Evolutionary conservation across 306 rosid species (phyloP).

Genomic region (Quercus suber): DNA sequence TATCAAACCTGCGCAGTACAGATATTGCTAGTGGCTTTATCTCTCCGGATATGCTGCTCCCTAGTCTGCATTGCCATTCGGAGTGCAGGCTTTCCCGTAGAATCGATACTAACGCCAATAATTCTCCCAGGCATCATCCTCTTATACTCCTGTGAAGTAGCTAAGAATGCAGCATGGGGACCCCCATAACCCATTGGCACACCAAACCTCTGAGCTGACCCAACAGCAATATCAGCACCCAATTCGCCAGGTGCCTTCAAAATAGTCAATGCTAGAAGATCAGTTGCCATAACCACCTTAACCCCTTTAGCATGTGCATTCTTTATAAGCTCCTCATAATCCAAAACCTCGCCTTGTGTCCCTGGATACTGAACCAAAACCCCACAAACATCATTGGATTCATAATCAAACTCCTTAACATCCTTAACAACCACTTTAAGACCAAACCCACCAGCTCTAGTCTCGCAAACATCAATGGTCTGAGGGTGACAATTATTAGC

Average conservation of each 20-base stretch:
- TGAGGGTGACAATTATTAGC: constrained; percentile 92
- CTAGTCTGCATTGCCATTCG: constrained; percentile 99
- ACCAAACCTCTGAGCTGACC: constrained; percentile 95
- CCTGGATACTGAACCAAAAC: constrained; percentile 99
- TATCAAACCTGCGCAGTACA: constrained; percentile 91
- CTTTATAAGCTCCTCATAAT: constrained; percentile 85
- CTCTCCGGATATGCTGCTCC: constrained; percentile 98
- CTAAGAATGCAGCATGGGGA: constrained; percentile 97
- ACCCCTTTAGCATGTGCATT: constrained; percentile 91
- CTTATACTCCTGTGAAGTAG: constrained; percentile 97
- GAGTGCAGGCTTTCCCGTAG: constrained; percentile 83
- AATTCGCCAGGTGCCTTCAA: constrained; percentile 96
- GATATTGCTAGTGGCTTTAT: constrained; percentile 98
- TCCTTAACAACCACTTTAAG: constrained; percentile 62
- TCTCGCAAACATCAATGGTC: constrained; percentile 78
- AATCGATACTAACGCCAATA: constrained; percentile 95
- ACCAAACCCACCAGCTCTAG: constrained; percentile 94
- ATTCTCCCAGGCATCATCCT: constrained; percentile 99
- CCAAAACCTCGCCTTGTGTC: constrained; percentile 95
- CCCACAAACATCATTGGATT: constrained; percentile 90
- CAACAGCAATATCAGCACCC: constrained; percentile 97
- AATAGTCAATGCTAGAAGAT: constrained; percentile 75
- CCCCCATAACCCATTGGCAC: constrained; percentile 99
- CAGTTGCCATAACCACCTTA: constrained; percentile 97
- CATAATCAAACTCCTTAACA: constrained; percentile 76